A percentile compares a stretch with the other conserved stretches of the same genome.
These are phyloP conservation scores for Vaccinium corymbosum DNA, from an alignment of 148 eudicot genomes.

Conservation along the genomic window DNA sequence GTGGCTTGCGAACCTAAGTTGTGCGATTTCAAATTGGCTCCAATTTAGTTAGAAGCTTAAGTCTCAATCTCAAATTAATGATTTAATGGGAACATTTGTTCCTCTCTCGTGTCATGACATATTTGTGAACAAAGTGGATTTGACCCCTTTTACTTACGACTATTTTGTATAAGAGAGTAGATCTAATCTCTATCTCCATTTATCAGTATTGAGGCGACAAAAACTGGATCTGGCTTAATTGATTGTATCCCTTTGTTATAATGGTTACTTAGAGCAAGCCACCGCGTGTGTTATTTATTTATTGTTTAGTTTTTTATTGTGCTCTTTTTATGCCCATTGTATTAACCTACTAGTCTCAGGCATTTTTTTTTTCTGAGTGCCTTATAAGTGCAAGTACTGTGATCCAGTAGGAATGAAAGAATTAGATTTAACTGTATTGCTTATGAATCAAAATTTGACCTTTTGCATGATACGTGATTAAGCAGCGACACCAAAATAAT, in stretches of 20 bases:
- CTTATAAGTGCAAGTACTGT: neutral
- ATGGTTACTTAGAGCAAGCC: neutral
- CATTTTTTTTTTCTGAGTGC: neutral
- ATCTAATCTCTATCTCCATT: neutral
- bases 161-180: too few species aligned
- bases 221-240: neutral
- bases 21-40: neutral
- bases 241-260: neutral
- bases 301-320: neutral
- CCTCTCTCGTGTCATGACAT: too few species aligned
- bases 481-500: neutral
- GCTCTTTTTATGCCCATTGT: neutral
- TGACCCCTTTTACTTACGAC: too few species aligned
- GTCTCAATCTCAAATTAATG: neutral
- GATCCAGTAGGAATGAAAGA: neutral
- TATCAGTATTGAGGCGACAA: neutral
- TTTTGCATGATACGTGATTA: conserved; percentile 1
- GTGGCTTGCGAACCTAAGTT: neutral
- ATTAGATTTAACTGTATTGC: neutral
- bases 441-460: neutral
- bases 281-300: neutral
- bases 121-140: too few species aligned
- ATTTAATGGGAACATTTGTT: too few species aligned
- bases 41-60: neutral
- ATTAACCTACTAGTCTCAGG: too few species aligned